A percentile compares a stretch with the other conserved stretches of the same genome.
Evolutionary conservation across 805 yeast genomes (phyloP).

Genomic region (Cyberlindnera lachancei): DNA sequence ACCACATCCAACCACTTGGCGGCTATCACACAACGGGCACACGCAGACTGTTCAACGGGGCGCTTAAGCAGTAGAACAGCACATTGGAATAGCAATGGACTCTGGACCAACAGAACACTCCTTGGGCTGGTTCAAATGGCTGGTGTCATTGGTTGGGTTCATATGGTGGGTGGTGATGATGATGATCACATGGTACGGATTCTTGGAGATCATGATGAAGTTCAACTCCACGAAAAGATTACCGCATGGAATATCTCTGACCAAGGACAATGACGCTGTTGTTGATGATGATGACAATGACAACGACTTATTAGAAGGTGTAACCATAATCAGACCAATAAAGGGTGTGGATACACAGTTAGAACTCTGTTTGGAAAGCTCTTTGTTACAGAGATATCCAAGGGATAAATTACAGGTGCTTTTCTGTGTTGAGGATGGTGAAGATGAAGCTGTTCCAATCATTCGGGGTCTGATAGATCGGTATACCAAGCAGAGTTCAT

Average conservation of each 20-base stretch:
- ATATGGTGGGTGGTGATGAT: slow-evolving; percentile 21
- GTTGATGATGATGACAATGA: slow-evolving; percentile 23
- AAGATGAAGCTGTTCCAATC: slow-evolving; percentile 60
- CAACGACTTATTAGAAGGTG: slow-evolving; percentile 45
- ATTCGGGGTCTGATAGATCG: slow-evolving; percentile 40
- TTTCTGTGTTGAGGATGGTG: slow-evolving; percentile 61
- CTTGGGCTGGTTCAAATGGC: no score
- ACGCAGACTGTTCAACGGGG: no score
- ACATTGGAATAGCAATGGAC: no score
- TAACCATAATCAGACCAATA: slow-evolving; percentile 73
- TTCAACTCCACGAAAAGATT: slow-evolving; percentile 12
- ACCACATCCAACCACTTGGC: no score
- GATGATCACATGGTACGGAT: slow-evolving; percentile 16
- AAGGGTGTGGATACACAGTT: slow-evolving; percentile 80
- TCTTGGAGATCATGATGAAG: slow-evolving; percentile 17
- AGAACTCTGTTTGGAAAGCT: slow-evolving; percentile 56
- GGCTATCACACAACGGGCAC: no score
- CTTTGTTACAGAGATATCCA: slow-evolving; percentile 66
- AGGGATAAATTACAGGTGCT: slow-evolving; percentile 51
- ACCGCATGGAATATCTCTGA: slow-evolving; percentile 6
- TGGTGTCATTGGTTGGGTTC: slow-evolving; percentile 14
- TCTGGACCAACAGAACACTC: no score
- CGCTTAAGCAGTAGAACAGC: no score
- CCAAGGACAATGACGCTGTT: slow-evolving; percentile 2
- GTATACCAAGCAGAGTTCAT: slow-evolving; percentile 41